Conservation (phyloP, 306 rosid genomes). For the Cicer arietinum region DNA sequence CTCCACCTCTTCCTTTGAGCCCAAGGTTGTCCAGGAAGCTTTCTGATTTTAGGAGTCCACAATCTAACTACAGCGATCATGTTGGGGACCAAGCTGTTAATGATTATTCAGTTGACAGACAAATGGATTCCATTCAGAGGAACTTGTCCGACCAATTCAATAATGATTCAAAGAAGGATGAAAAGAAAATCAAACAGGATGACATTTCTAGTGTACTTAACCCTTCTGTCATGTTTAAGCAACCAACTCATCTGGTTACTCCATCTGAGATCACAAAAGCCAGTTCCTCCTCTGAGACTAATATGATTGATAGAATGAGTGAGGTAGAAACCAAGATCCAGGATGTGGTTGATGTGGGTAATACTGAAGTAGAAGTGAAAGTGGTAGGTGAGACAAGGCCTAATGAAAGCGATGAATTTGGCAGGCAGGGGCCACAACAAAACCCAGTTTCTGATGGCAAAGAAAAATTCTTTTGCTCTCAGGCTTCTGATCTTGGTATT, state of each 20-base stretch:
- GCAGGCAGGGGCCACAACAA: constrained; percentile 62
- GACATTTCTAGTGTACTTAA: constrained; percentile 68
- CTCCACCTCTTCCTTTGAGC: constrained; percentile 85
- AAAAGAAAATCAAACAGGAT: constrained; percentile 68
- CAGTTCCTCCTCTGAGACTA: constrained; percentile 76
- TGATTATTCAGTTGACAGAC: constrained; percentile 78
- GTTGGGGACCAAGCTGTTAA: constrained; percentile 67
- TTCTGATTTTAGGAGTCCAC: constrained; percentile 80
- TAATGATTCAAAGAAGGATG: constrained; percentile 64
- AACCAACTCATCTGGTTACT: constrained; percentile 92
- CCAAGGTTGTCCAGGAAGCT: constrained; percentile 81
- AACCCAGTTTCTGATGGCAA: constrained; percentile 58
- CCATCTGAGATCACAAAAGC: constrained; percentile 84
- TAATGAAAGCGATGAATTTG: constrained; percentile 65
- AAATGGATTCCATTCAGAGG: constrained; percentile 60
- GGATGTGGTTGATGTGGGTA: constrained; percentile 69
- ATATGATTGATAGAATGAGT: constrained; percentile 62
- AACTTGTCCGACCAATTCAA: constrained; percentile 68
- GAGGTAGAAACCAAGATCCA: constrained; percentile 74
- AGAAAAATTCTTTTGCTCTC: constrained; percentile 86
- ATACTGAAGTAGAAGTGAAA: constrained; percentile 84
- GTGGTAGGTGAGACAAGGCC: constrained; percentile 79
- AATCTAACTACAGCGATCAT: constrained; percentile 64
- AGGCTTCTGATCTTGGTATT: constrained; percentile 96
- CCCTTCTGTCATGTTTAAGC: constrained; percentile 69